Evolutionary conservation across 129 eudicot genomes (phyloP).

Genomic region (Pseudognaphalium luteoalbum): DNA sequence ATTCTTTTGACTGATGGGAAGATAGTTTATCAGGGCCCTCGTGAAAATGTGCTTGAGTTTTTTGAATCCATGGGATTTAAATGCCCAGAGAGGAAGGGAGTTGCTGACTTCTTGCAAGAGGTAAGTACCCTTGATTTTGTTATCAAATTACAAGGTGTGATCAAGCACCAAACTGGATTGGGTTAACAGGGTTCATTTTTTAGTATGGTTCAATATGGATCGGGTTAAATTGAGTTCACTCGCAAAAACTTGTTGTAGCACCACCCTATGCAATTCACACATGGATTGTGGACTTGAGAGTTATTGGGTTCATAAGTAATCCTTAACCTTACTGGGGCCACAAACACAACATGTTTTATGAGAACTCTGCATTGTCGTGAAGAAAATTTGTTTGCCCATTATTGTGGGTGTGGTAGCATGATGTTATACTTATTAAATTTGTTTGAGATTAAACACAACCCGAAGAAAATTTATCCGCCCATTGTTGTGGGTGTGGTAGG

Average conservation of each 20-base stretch:
- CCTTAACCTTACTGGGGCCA: too few relatives aligned
- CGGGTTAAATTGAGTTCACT: background rate
- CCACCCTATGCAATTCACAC: too few relatives aligned
- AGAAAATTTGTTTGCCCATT: too few relatives aligned
- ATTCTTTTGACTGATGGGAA: slow-evolving; percentile 68
- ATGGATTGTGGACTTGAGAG: too few relatives aligned
- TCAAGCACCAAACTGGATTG: background rate
- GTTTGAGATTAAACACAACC: too few relatives aligned
- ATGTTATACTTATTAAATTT: too few relatives aligned
- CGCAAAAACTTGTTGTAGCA: background rate
- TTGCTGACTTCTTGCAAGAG: slow-evolving; percentile 72
- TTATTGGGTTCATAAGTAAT: too few relatives aligned
- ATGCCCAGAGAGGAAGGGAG: slow-evolving; percentile 64
- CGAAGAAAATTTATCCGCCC: too few relatives aligned
- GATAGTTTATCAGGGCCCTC: slow-evolving; percentile 77
- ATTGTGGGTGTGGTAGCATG: too few relatives aligned
- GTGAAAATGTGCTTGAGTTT: slow-evolving; percentile 64
- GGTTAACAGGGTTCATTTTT: background rate
- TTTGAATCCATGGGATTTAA: slow-evolving; percentile 63
- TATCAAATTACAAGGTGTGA: background rate
- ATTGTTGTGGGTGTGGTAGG: too few relatives aligned
- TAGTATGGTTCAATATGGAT: background rate
- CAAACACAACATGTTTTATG: too few relatives aligned
- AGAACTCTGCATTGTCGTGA: too few relatives aligned
- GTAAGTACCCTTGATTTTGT: slow-evolving; percentile 22